A percentile compares a stretch with the other conserved stretches of the same genome.
phyloP scores from a whole-genome alignment of 352 stramenopile genomes.

The Pythium brassicae region DNA sequence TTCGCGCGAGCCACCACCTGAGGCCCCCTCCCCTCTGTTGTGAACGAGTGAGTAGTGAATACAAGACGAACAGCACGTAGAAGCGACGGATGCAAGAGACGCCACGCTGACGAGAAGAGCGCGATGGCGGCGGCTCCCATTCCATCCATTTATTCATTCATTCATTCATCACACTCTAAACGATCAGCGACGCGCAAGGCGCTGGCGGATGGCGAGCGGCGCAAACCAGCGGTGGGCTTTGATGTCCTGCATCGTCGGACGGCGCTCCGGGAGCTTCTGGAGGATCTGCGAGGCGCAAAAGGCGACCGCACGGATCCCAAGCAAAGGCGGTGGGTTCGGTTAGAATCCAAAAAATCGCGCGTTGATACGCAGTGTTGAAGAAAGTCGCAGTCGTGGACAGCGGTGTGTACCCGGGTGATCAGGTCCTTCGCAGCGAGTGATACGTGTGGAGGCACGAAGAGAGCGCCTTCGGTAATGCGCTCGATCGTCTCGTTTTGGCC shows the following conservation, averaged over 20 bases:
- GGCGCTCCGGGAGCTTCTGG: constrained; percentile 57
- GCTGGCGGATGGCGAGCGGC: constrained; percentile 47
- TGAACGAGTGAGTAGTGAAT: too few relatives aligned
- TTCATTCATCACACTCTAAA: neutral
- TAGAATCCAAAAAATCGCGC: too few relatives aligned
- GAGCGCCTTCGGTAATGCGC: constrained; percentile 87
- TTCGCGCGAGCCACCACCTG: too few relatives aligned
- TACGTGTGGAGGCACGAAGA: constrained; percentile 63
- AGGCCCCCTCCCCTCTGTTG: too few relatives aligned
- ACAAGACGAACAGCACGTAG: too few relatives aligned
- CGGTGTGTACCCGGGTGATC: constrained; percentile 44
- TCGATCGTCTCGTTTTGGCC: constrained; percentile 95
- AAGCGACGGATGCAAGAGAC: too few relatives aligned
- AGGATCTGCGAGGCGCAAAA: constrained; percentile 43
- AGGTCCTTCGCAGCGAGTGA: constrained; percentile 71
- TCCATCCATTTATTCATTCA: constrained; percentile 8
- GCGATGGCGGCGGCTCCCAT: too few relatives aligned
- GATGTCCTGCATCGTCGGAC: constrained; percentile 62
- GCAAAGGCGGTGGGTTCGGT: too few relatives aligned
- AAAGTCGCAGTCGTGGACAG: too few relatives aligned
- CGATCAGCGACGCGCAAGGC: constrained; percentile 23
- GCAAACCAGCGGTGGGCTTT: constrained; percentile 77
- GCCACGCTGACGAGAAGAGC: too few relatives aligned
- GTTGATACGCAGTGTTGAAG: too few relatives aligned
- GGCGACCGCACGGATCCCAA: neutral